phyloP scores from a whole-genome alignment of 148 eudicot species.

The Heliosperma pusillum region DNA sequence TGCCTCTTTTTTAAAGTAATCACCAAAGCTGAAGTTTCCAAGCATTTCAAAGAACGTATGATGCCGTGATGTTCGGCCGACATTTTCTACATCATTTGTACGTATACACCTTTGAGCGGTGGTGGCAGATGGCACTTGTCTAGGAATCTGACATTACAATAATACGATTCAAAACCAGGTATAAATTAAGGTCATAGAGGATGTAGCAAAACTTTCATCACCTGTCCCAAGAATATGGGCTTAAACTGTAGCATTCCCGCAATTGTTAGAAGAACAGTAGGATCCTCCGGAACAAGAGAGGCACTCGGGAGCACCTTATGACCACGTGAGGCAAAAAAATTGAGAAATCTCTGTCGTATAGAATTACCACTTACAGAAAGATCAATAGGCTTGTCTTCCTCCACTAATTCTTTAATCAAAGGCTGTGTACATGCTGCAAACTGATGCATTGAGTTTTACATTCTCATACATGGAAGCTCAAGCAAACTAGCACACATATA shows the following conservation, averaged over 20 bases:
- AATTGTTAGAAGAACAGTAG: conserved; percentile 90
- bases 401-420: conserved; percentile 47
- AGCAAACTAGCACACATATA: conserved; percentile 16
- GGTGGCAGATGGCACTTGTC: conserved; percentile 80
- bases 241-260: conserved; percentile 99
- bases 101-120: conserved; percentile 95
- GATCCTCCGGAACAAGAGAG: conserved; percentile 98
- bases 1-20: conserved; percentile 95
- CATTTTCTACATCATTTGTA: conserved; percentile 94
- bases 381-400: conserved; percentile 46
- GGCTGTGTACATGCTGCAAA: conserved; percentile 79
- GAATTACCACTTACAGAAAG: conserved; percentile 62
- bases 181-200: background rate
- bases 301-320: conserved; percentile 90
- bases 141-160: conserved; percentile 48
- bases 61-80: conserved; percentile 90
- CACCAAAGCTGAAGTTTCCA: conserved; percentile 97
- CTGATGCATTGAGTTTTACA: conserved; percentile 33
- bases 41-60: conserved; percentile 99
- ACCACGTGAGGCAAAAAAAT: conserved; percentile 83
- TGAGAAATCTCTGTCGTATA: conserved; percentile 68
- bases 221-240: conserved; percentile 97
- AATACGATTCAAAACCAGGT: background rate
- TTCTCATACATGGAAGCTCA: conserved; percentile 17
- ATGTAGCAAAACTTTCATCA: conserved; percentile 21